Evolutionary conservation across 75 land plant species (phyloP), one percentile per base, ranked within the genome.

Genomic region (Picea sitchensis): DNA sequence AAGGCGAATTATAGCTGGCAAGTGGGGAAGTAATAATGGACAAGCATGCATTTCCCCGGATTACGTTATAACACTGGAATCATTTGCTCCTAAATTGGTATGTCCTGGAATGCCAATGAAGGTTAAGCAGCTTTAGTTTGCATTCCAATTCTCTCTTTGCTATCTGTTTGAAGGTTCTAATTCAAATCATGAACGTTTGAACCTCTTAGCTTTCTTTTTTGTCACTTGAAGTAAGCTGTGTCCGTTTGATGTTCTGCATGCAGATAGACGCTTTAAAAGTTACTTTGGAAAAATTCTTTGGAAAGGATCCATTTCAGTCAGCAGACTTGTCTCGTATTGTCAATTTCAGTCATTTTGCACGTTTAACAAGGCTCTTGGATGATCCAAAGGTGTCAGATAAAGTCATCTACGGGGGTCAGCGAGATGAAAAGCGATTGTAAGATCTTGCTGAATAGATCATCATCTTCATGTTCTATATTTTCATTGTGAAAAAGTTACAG

Each of bases 31-130:
- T 75, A 96, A 95, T 77, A 91, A 86, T 84, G 99, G 99, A 31
- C 99, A 96, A 86, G 91, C 99, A n/a, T 96, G 99, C 78, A 69
- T 93, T 78, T 81, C 96, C 65, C 96, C 96, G 34, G 98, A 95
- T 83, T 90, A 94, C 57, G 59, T 95, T 32, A 75, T 95, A 67
- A 95, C 92, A 23, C 87, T 93, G 64, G 89, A 87, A 80, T 83
- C 83, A 15, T 81, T 85, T 81, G 92, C 96, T 84, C 88, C 90
- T 36, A 89, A 86, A 81, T 58, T 95, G 92, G 98, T 95, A 91
- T 80, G 82, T 51, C 54, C 54, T 8, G 54, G 54, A 51, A 51
- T 51, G 54, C 44, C 23, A 17, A 15, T 7, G 23, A 54, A 41
- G 73, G 51, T 11, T 44, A 38, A 44, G 73, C 51, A 71, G 51